phyloP scores from a whole-genome alignment of 768 basidiomycete genomes.

The Rhizopogon roseolus region DNA sequence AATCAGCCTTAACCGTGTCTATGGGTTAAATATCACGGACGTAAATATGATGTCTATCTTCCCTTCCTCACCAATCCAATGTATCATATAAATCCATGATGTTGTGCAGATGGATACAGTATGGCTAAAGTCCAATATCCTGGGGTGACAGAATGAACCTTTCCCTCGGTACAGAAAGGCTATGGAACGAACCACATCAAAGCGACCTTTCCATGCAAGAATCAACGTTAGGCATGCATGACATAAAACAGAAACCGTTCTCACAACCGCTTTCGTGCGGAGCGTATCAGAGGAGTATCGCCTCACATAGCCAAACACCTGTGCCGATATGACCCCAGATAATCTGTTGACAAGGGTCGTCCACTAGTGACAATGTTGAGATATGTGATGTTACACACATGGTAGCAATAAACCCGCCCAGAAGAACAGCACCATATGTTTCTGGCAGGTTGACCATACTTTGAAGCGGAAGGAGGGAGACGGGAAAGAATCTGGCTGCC shows the following conservation, averaged over 20 bases:
- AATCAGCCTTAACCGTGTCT: neutral
- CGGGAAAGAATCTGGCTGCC: neutral
- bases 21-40: slow-evolving; percentile 19
- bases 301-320: slow-evolving; percentile 23
- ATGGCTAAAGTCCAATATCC: slow-evolving; percentile 34
- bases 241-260: neutral
- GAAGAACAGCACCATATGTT: slow-evolving; percentile 23
- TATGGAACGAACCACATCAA: slow-evolving; percentile 16
- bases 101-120: slow-evolving; percentile 36
- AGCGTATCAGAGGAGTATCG: slow-evolving; percentile 19
- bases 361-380: neutral
- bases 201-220: slow-evolving; percentile 13
- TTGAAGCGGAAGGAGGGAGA: neutral
- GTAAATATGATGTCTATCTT: slow-evolving; percentile 40
- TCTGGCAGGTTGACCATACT: slow-evolving; percentile 7
- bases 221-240: neutral
- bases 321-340: slow-evolving; percentile 23
- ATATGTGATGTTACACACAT: slow-evolving; percentile 9
- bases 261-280: slow-evolving; percentile 18
- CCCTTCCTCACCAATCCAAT: slow-evolving; percentile 32
- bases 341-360: slow-evolving; percentile 8
- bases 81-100: slow-evolving; percentile 40
- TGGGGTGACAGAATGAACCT: slow-evolving; percentile 1
- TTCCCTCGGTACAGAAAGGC: neutral
- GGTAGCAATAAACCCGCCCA: slow-evolving; percentile 26